Conservation (phyloP, 2,329 filamentous ascomycete species). For the Epichloe uncinata region DNA sequence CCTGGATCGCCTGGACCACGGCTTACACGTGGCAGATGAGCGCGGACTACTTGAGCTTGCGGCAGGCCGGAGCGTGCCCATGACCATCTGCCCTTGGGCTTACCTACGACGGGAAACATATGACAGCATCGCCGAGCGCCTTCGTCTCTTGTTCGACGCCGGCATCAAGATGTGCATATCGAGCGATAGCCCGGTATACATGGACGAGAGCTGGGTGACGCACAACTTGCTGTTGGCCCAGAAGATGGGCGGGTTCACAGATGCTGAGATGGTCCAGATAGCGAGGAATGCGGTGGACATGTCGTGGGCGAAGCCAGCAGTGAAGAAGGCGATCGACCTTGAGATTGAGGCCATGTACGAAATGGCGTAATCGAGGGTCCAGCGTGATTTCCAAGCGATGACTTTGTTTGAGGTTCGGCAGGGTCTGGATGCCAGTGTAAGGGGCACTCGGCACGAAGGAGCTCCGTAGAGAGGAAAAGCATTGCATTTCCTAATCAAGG, state of each 20-base stretch:
- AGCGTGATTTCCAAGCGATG: not conserved
- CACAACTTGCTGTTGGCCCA: slow-evolving; percentile 32
- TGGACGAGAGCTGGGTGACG: slow-evolving; percentile 36
- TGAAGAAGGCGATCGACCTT: slow-evolving; percentile 17
- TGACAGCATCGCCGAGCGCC: slow-evolving; percentile 35
- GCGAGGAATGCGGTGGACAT: slow-evolving; percentile 30
- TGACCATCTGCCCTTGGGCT: slow-evolving; percentile 51
- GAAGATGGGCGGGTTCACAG: slow-evolving; percentile 24
- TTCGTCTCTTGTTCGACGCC: slow-evolving; percentile 40
- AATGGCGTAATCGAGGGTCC: not conserved
- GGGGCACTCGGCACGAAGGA: too few species aligned
- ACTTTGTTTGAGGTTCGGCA: not conserved
- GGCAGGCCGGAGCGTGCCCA: slow-evolving; percentile 38
- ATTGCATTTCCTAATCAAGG: too few species aligned
- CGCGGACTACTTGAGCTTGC: slow-evolving; percentile 41
- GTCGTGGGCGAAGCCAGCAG: slow-evolving; percentile 28
- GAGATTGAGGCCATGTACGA: not conserved
- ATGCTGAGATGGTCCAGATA: slow-evolving; percentile 29
- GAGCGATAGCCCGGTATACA: slow-evolving; percentile 57
- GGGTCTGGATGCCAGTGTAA: too few species aligned
- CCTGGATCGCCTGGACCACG: slow-evolving; percentile 59
- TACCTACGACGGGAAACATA: slow-evolving; percentile 10
- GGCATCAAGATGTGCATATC: slow-evolving; percentile 57
- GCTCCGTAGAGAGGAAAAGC: too few species aligned
- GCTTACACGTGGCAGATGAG: slow-evolving; percentile 50